phyloP scores from a whole-genome alignment of 1,284 basidiomycete genomes.

The Ceratobasidium sp. region DNA sequence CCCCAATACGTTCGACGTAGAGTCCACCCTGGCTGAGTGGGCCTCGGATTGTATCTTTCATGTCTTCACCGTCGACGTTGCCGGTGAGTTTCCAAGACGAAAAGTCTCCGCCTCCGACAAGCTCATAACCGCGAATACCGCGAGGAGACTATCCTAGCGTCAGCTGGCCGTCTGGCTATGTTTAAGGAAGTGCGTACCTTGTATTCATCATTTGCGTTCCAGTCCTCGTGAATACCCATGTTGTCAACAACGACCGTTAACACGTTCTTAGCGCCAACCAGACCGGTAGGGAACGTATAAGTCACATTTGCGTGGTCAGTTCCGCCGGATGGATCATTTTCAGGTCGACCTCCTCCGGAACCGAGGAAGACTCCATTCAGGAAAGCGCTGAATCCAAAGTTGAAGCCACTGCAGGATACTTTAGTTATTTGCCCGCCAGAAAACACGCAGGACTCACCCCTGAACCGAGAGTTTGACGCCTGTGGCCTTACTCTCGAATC shows the following conservation, averaged over 20 bases:
- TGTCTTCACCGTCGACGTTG: conserved; percentile 35
- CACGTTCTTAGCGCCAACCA: conserved; percentile 58
- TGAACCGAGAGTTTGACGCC: conserved; percentile 64
- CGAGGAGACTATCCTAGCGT: conserved; percentile 52
- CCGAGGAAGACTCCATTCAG: conserved; percentile 64
- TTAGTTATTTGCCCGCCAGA: background rate
- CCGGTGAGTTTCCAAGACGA: conserved; percentile 35
- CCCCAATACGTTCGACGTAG: conserved; percentile 32
- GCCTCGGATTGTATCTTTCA: conserved; percentile 30
- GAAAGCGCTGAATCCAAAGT: conserved; percentile 63
- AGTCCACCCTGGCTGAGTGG: conserved; percentile 27
- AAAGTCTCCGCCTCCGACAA: conserved; percentile 35
- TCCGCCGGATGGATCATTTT: conserved; percentile 51
- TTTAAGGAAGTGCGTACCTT: conserved; percentile 48
- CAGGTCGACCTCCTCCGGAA: conserved; percentile 57
- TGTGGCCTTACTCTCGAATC: conserved; percentile 60
- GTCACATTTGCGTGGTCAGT: conserved; percentile 52
- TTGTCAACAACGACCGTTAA: conserved; percentile 55
- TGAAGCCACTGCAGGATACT: conserved; percentile 58
- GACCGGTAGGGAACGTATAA: conserved; percentile 54
- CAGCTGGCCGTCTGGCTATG: background rate
- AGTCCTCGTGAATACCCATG: conserved; percentile 55
- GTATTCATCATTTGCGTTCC: conserved; percentile 51
- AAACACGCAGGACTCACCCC: conserved; percentile 55
- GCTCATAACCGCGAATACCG: conserved; percentile 53